Evolutionary conservation across 2,329 filamentous ascomycete species (phyloP), one percentile per base, ranked within the genome.

Genomic region (Pseudogymnoascus sp.): DNA sequence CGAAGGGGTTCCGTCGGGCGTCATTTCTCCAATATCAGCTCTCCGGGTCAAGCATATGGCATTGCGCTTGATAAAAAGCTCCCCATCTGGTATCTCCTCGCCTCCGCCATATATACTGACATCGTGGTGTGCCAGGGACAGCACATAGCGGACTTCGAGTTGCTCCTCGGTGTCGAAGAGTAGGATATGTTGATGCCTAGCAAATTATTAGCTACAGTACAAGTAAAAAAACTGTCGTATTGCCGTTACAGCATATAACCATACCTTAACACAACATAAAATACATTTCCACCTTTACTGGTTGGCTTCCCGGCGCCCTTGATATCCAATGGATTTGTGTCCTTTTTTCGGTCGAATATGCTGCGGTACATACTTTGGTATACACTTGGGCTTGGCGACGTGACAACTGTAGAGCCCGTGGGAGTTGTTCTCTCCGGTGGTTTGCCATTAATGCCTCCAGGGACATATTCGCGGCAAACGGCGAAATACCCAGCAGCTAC

Each of bases 291-390:
- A 2, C 89, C 89, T 69, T 80, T 83, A 73, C 81, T 86, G 62
- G 74, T 70, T 44, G 71, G 66, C 44, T 68, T 71, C n/a, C 68
- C 71, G 61, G 40, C 67, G 31, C 69, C 68, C 64, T 72, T 73
- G 50, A 70, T 73, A 56, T 74, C 72, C 40, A 73, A 66, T 67
- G 71, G 72, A 50, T 68, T 70, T 35, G 69, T 68, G 19, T 60
- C 68, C 79, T 85, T 70, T 71, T 88, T 93, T 71, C 93, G 85
- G 70, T 96, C 92, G 73, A 99, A 97, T 66, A 99, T 88, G 74
- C 90, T 96, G 73, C 92, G 83, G 77, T 99, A 99, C 91, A 99
- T 97, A 74, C 89, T 89, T 82, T 97, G 95, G 76, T 97, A 97
- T 38, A 99, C 93, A 74, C 93, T 97, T 63, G 90, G 92, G 72